Percentiles rank a stretch among this genome's conserved stretches.
Conservation (phyloP, 257 asterid species). For the Eucommia ulmoides region DNA sequence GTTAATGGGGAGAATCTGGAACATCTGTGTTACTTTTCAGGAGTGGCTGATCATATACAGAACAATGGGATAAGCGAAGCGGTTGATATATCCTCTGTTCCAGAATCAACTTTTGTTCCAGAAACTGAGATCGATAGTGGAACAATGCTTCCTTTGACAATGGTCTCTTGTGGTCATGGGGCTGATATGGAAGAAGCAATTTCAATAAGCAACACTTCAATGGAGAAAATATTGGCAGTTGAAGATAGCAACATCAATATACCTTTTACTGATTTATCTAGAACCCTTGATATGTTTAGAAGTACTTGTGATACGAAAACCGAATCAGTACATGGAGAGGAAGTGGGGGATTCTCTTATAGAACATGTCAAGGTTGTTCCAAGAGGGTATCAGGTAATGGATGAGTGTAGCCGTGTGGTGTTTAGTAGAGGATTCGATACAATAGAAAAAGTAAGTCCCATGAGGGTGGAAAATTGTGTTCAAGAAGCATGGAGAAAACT, state of each 20-base stretch:
- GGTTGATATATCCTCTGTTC: slow-evolving; percentile 33
- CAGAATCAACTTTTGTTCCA: slow-evolving; percentile 60
- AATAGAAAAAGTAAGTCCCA: slow-evolving; percentile 18
- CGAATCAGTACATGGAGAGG: slow-evolving; percentile 30
- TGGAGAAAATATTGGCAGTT: slow-evolving; percentile 16
- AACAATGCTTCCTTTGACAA: slow-evolving; percentile 33
- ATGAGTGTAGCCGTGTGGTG: slow-evolving; percentile 82
- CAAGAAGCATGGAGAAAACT: slow-evolving; percentile 68
- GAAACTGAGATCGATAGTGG: slow-evolving; percentile 43
- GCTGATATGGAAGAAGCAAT: slow-evolving; percentile 20
- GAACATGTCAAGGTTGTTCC: slow-evolving; percentile 32
- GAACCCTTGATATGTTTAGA: slow-evolving; percentile 20
- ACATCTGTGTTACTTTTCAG: slow-evolving; percentile 17
- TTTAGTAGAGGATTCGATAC: slow-evolving; percentile 23
- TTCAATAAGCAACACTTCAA: slow-evolving; percentile 19
- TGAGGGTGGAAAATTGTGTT: slow-evolving; percentile 25
- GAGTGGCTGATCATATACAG: slow-evolving; percentile 20
- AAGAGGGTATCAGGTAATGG: slow-evolving; percentile 40
- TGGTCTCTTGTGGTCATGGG: slow-evolving; percentile 40
- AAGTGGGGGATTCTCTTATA: slow-evolving; percentile 46
- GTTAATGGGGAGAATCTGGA: slow-evolving; percentile 32
- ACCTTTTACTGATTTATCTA: slow-evolving; percentile 11
- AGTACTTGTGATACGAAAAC: slow-evolving; percentile 21
- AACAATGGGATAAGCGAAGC: slow-evolving; percentile 24
- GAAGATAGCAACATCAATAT: slow-evolving; percentile 10